Evolutionary conservation across 176 grass and related monocot species (phyloP).

Genomic region (Lolium rigidum): DNA sequence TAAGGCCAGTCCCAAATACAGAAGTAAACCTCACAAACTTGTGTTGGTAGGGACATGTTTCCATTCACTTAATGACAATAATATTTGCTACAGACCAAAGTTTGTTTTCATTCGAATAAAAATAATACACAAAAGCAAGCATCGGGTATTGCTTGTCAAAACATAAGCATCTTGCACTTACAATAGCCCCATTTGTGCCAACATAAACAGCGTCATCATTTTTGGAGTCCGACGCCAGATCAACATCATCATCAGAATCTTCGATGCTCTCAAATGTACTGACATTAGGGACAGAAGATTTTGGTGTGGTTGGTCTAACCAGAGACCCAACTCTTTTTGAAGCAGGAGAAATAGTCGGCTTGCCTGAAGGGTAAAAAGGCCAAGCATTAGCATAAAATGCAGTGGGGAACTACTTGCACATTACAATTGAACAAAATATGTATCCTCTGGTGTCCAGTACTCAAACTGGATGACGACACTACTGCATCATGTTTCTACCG

Average conservation of each 20-base stretch:
- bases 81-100: neutral
- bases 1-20: neutral
- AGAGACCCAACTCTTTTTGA: constrained; percentile 61
- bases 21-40: neutral
- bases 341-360: constrained; percentile 49
- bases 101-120: neutral
- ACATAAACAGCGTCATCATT: constrained; percentile 55
- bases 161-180: constrained; percentile 53
- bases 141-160: neutral
- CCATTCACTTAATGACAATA: constrained; percentile 26
- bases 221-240: constrained; percentile 61
- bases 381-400: constrained; percentile 28
- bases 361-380: constrained; percentile 41
- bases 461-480: neutral
- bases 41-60: neutral
- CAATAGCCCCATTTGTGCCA: constrained; percentile 61
- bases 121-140: neutral
- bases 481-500: neutral
- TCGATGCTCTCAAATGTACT: constrained; percentile 64
- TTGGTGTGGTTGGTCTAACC: constrained; percentile 71
- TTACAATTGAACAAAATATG: neutral
- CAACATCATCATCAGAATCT: constrained; percentile 84
- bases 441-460: neutral
- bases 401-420: neutral
- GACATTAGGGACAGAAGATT: constrained; percentile 63